phyloP scores from a whole-genome alignment of 768 basidiomycete species.

The Lactifluus pinguis region DNA sequence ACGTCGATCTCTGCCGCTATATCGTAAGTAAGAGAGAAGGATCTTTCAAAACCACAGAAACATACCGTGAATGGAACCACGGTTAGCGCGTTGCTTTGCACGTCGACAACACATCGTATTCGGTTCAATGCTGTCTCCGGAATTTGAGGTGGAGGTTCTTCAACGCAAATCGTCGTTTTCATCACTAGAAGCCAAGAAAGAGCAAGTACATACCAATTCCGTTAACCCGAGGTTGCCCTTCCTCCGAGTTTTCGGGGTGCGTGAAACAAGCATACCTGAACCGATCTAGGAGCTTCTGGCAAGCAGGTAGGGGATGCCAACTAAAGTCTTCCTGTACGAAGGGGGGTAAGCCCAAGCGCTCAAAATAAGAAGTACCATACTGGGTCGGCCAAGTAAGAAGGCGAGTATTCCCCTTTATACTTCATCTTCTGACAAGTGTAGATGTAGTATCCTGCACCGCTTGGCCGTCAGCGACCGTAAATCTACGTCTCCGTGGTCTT shows the following conservation, averaged over 20 bases:
- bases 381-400: constrained; percentile 84
- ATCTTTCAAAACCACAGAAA: background rate
- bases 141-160: constrained; percentile 11
- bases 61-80: constrained; percentile 8
- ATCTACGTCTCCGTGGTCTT: constrained; percentile 17
- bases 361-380: constrained; percentile 31
- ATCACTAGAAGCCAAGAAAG: background rate
- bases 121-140: background rate
- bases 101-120: background rate
- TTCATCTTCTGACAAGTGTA: constrained; percentile 90
- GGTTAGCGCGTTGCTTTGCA: background rate
- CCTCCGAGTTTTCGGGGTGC: constrained; percentile 45
- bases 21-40: background rate
- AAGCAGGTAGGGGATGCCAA: constrained; percentile 62
- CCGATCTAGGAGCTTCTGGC: constrained; percentile 51
- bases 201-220: background rate
- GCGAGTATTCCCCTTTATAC: constrained; percentile 90
- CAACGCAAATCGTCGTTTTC: background rate
- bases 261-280: constrained; percentile 66
- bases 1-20: constrained; percentile 4
- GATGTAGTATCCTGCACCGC: constrained; percentile 74
- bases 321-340: constrained; percentile 56
- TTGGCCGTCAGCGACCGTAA: background rate
- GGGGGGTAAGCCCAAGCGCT: background rate
- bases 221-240: background rate